Conservation (phyloP, 148 eudicot species). For the Chenopodium quinoa region DNA sequence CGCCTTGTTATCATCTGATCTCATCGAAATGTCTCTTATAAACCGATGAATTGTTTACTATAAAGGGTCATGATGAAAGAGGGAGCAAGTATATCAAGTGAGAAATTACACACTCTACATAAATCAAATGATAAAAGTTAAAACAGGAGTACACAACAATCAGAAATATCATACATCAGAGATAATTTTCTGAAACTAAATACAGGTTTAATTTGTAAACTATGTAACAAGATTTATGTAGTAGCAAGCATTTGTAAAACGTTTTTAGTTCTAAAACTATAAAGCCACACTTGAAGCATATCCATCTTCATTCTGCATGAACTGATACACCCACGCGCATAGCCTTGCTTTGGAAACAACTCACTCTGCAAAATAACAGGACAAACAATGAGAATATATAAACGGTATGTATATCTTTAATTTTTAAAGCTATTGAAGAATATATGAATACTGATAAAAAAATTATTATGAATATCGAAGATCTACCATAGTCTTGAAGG, state of each 20-base stretch:
- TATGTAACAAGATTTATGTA: not conserved
- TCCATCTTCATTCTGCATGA: no score
- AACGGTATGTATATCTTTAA: no score
- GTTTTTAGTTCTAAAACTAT: not conserved
- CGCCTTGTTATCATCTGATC: not conserved
- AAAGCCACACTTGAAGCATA: no score
- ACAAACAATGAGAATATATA: not conserved
- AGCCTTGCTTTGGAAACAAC: not conserved
- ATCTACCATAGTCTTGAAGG: constrained; percentile 32
- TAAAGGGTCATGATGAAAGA: not conserved
- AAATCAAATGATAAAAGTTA: constrained; percentile 13
- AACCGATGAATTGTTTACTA: no score
- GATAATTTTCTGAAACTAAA: constrained; percentile 16
- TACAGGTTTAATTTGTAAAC: not conserved
- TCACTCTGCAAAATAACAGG: constrained; percentile 20
- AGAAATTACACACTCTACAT: constrained; percentile 1
- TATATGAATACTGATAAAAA: not conserved
- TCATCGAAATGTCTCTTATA: not conserved
- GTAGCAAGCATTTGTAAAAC: constrained; percentile 3
- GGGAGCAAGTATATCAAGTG: not conserved
- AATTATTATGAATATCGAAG: not conserved
- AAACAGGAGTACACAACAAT: not conserved
- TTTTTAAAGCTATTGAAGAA: no score
- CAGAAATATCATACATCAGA: constrained; percentile 23
- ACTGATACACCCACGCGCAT: no score